Conservation (phyloP, 108 stramenopile species). For the Schizochytrium sp. region DNA sequence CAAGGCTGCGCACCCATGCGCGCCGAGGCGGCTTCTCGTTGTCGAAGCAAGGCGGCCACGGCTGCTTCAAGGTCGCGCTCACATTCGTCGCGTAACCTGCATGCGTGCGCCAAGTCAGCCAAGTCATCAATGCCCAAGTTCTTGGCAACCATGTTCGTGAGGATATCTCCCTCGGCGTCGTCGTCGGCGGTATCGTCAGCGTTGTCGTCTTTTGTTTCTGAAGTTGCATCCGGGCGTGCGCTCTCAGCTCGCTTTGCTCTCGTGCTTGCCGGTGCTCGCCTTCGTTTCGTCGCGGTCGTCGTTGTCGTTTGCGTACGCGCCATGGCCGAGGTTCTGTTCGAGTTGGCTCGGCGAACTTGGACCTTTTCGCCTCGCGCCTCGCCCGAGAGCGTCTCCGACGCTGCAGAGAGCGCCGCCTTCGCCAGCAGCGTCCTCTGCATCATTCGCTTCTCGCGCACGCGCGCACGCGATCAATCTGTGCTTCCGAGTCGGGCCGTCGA, state of each 20-base stretch:
- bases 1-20: background rate
- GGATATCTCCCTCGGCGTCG: too few relatives aligned
- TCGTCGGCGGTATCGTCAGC: too few relatives aligned
- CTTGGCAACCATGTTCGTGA: too few relatives aligned
- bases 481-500: too few relatives aligned
- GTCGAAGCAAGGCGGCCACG: background rate
- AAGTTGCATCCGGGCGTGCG: too few relatives aligned
- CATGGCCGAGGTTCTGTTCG: background rate
- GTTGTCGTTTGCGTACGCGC: too few relatives aligned
- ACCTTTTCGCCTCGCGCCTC: background rate
- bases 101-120: background rate
- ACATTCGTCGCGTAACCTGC: background rate
- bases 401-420: background rate
- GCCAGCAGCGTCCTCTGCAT: background rate
- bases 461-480: too few relatives aligned
- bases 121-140: background rate
- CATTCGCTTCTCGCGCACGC: background rate
- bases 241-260: too few relatives aligned
- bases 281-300: too few relatives aligned
- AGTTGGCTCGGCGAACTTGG: background rate
- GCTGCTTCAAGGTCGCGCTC: background rate
- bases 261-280: too few relatives aligned
- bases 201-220: too few relatives aligned
- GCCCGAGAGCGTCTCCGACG: background rate
- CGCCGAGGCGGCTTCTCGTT: background rate